Percentiles rank a stretch among this genome's conserved stretches.
phyloP scores from a whole-genome alignment of 1,139 yeast species.

The Suhomyces coccinellae region DNA sequence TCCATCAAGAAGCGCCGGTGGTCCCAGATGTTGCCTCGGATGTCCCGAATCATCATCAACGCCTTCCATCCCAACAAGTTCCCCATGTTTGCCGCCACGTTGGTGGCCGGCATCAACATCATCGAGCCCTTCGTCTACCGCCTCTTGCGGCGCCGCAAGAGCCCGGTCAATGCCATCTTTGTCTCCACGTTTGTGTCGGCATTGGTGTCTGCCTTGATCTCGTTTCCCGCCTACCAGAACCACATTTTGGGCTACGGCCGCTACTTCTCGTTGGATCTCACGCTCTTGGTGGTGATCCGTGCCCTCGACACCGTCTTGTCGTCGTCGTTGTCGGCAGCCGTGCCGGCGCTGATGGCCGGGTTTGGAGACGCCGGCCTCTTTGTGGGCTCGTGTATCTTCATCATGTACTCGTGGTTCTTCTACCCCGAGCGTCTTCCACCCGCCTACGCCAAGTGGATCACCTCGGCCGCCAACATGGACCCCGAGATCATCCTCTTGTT shows the following conservation, averaged over 20 bases:
- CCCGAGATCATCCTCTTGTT: constrained; percentile 28
- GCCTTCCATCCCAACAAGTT: constrained; percentile 32
- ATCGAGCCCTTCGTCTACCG: constrained; percentile 33
- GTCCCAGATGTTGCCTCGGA: constrained; percentile 16
- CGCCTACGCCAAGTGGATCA: constrained; percentile 40
- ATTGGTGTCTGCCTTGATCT: constrained; percentile 27
- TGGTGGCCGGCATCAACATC: constrained; percentile 29
- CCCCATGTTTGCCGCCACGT: constrained; percentile 34
- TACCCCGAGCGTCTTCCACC: constrained; percentile 35
- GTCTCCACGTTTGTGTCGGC: constrained; percentile 33
- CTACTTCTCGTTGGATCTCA: constrained; percentile 35
- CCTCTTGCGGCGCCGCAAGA: constrained; percentile 15
- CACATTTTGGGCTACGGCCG: constrained; percentile 33
- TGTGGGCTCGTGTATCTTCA: constrained; percentile 29
- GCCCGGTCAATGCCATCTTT: constrained; percentile 25
- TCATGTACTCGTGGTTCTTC: constrained; percentile 41
- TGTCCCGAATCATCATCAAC: constrained; percentile 18
- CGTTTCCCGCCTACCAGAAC: constrained; percentile 33
- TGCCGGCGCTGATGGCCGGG: constrained; percentile 16
- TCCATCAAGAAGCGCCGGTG: constrained; percentile 19
- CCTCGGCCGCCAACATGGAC: constrained; percentile 46
- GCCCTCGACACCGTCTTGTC: constrained; percentile 37
- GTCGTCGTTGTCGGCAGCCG: constrained; percentile 22
- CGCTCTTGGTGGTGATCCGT: constrained; percentile 37
- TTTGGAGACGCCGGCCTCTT: constrained; percentile 34